phyloP scores from a whole-genome alignment of 306 rosid genomes.

The Fragaria vesca region DNA sequence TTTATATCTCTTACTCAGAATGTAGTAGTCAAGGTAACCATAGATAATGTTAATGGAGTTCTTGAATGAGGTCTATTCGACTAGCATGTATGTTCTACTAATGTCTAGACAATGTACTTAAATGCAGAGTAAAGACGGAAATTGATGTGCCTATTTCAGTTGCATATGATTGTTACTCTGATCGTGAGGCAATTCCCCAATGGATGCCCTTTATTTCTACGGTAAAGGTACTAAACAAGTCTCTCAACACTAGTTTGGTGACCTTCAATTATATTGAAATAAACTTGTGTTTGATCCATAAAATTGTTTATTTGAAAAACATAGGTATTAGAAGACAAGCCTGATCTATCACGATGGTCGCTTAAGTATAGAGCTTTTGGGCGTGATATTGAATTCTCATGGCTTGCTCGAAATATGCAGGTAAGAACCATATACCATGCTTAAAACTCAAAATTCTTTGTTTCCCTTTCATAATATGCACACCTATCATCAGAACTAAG shows the following conservation, averaged over 20 bases:
- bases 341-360: conserved; percentile 89
- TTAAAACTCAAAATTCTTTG: background rate
- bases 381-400: conserved; percentile 72
- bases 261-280: background rate
- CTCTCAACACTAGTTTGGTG: conserved; percentile 9
- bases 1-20: background rate
- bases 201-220: conserved; percentile 98
- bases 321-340: conserved; percentile 81
- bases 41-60: background rate
- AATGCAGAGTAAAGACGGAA: conserved; percentile 90
- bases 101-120: conserved; percentile 26
- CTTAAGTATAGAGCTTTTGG: conserved; percentile 87
- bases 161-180: conserved; percentile 75
- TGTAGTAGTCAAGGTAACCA: background rate
- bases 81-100: background rate
- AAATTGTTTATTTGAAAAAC: background rate
- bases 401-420: conserved; percentile 99
- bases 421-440: conserved; percentile 41
- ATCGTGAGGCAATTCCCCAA: conserved; percentile 84
- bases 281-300: background rate
- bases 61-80: background rate
- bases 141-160: conserved; percentile 75
- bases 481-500: background rate
- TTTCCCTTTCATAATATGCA: background rate
- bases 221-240: conserved; percentile 51